Conservation (phyloP, 2,329 filamentous ascomycete species). For the Diplodia sapinea region DNA sequence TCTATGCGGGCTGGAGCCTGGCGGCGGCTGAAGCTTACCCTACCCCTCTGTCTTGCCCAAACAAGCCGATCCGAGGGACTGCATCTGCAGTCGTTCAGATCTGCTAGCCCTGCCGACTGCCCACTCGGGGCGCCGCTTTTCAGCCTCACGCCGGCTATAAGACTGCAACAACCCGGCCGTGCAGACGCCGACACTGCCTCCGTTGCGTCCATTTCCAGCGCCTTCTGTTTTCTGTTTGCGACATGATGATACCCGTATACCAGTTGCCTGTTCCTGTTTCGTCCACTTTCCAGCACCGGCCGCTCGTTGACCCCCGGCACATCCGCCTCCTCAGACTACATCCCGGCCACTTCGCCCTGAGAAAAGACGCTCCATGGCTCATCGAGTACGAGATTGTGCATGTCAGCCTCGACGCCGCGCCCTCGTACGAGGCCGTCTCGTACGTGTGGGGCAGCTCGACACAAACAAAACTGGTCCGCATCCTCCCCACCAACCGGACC, state of each 20-base stretch:
- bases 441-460: constrained; percentile 33
- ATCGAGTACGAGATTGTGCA: constrained; percentile 20
- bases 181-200: neutral
- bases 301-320: neutral
- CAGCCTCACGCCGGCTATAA: constrained; percentile 26
- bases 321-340: constrained; percentile 6
- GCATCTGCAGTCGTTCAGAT: neutral
- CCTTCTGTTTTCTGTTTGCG: neutral
- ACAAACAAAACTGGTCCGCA: constrained; percentile 16
- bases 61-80: neutral
- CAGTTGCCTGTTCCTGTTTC: constrained; percentile 1
- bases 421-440: constrained; percentile 31
- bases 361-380: constrained; percentile 12
- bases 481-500: constrained; percentile 16
- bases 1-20: constrained; percentile 1
- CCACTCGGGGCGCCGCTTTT: constrained; percentile 2
- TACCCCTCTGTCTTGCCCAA: constrained; percentile 11
- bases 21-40: constrained; percentile 21
- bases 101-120: constrained; percentile 11
- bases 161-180: neutral
- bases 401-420: constrained; percentile 1
- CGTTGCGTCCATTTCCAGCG: too few relatives aligned
- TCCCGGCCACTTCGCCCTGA: constrained; percentile 1
- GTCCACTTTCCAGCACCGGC: constrained; percentile 5
- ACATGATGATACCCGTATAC: constrained; percentile 28